Evolutionary conservation across 2,329 filamentous ascomycete genomes (phyloP).

Genomic region (Grosmannia penicillata): DNA sequence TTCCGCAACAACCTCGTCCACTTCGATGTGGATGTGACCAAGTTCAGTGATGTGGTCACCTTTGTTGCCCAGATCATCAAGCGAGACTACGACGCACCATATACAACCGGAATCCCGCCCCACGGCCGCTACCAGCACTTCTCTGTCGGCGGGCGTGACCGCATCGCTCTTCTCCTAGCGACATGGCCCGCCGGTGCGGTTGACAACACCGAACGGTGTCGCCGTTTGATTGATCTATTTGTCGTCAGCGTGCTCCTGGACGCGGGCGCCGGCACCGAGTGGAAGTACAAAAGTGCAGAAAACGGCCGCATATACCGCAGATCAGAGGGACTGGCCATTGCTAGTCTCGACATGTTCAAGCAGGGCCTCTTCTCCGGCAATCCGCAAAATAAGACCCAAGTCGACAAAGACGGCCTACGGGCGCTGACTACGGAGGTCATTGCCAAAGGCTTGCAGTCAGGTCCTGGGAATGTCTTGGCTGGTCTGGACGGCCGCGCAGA

Average conservation of each 20-base stretch:
- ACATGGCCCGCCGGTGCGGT: constrained; percentile 49
- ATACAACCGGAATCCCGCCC: constrained; percentile 52
- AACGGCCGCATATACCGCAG: constrained; percentile 70
- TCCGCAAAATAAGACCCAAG: constrained; percentile 66
- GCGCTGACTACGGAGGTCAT: constrained; percentile 60
- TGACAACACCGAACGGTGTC: constrained; percentile 59
- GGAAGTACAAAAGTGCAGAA: constrained; percentile 86
- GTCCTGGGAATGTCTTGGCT: constrained; percentile 63
- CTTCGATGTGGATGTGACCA: constrained; percentile 76
- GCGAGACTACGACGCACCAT: constrained; percentile 39
- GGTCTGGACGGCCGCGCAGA: constrained; percentile 75
- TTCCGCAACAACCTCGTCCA: constrained; percentile 64
- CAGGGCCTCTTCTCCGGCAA: constrained; percentile 77
- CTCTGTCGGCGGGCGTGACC: constrained; percentile 61
- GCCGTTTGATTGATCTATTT: constrained; percentile 64
- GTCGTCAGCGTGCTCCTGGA: constrained; percentile 69
- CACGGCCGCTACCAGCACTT: constrained; percentile 81
- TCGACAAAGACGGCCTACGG: constrained; percentile 70
- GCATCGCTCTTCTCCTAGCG: constrained; percentile 54
- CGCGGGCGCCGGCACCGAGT: constrained; percentile 76
- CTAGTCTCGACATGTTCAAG: constrained; percentile 84
- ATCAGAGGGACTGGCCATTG: constrained; percentile 75
- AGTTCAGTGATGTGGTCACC: constrained; percentile 67
- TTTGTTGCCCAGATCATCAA: constrained; percentile 94
- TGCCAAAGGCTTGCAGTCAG: constrained; percentile 72